phyloP scores from a whole-genome alignment of 1,284 basidiomycete species.

The Ceratobasidium theobromae region DNA sequence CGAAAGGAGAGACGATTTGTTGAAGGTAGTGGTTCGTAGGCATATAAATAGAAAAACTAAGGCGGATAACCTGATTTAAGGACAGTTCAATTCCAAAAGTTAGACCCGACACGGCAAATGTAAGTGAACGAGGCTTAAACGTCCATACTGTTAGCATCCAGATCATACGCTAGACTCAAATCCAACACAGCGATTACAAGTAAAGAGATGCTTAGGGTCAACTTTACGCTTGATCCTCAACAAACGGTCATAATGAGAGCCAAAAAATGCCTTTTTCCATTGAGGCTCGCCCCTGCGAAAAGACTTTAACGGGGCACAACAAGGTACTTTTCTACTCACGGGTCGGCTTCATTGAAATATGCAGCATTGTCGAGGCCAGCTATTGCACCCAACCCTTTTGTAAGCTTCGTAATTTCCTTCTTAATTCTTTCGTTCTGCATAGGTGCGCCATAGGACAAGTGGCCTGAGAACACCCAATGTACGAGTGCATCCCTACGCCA shows the following conservation, averaged over 20 bases:
- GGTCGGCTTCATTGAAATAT: constrained; percentile 50
- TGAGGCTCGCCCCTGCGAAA: constrained; percentile 1
- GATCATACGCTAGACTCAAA: no score
- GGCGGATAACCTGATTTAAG: no score
- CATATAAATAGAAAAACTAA: no score
- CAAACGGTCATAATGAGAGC: constrained; percentile 12
- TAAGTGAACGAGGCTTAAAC: no score
- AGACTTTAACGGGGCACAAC: background rate
- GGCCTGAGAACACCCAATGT: constrained; percentile 38
- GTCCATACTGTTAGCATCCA: no score
- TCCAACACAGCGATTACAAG: constrained; percentile 1
- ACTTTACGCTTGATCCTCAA: constrained; percentile 15
- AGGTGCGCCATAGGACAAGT: constrained; percentile 44
- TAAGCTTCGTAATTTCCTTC: constrained; percentile 39
- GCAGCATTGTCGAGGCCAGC: constrained; percentile 43
- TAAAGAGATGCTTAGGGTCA: background rate
- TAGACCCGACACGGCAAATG: no score
- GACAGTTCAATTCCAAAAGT: no score
- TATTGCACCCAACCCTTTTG: constrained; percentile 39
- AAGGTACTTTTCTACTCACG: constrained; percentile 39
- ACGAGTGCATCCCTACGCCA: constrained; percentile 47
- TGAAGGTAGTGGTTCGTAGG: constrained; percentile 92
- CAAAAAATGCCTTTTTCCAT: constrained; percentile 26
- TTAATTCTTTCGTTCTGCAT: constrained; percentile 41
- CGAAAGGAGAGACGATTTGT: constrained; percentile 91